Percentiles rank a stretch among this genome's conserved stretches.
Conservation (phyloP, 2,329 filamentous ascomycete genomes). For the Pyrenochaeta sp. region DNA sequence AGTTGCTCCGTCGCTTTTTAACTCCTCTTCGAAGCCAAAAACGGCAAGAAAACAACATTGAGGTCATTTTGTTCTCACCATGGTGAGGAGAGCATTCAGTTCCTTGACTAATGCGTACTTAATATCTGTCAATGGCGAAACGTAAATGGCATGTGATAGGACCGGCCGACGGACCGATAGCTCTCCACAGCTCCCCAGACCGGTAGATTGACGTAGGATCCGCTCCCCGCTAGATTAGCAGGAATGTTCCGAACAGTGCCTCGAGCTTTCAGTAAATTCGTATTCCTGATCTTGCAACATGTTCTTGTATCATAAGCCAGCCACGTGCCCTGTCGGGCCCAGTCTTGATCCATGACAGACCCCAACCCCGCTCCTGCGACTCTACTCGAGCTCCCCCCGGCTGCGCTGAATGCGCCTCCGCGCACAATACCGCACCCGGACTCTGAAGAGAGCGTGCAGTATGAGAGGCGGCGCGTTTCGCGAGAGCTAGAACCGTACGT, state of each 20-base stretch:
- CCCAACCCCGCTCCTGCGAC: constrained; percentile 10
- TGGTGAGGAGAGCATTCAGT: no score
- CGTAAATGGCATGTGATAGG: background rate
- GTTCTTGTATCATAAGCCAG: background rate
- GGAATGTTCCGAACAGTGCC: background rate
- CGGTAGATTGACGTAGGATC: background rate
- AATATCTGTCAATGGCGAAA: background rate
- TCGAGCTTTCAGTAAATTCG: background rate
- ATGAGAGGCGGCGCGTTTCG: constrained; percentile 26
- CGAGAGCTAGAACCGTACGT: constrained; percentile 18
- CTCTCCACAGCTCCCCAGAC: constrained; percentile 5
- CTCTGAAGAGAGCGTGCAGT: constrained; percentile 26
- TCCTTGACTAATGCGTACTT: background rate
- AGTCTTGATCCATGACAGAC: constrained; percentile 12
- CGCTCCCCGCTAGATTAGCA: background rate
- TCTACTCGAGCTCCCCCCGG: constrained; percentile 17
- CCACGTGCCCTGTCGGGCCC: background rate
- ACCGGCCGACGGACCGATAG: constrained; percentile 12
- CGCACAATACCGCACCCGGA: constrained; percentile 22
- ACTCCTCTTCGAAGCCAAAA: no score
- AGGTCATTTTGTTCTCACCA: no score
- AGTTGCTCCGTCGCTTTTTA: no score
- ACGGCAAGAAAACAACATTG: no score
- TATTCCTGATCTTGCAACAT: background rate
- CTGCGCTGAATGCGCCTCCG: constrained; percentile 18